These are phyloP conservation scores for Penicillium cinerascens DNA, from an alignment of 495 filamentous ascomycete genomes.

Conservation along the genomic window DNA sequence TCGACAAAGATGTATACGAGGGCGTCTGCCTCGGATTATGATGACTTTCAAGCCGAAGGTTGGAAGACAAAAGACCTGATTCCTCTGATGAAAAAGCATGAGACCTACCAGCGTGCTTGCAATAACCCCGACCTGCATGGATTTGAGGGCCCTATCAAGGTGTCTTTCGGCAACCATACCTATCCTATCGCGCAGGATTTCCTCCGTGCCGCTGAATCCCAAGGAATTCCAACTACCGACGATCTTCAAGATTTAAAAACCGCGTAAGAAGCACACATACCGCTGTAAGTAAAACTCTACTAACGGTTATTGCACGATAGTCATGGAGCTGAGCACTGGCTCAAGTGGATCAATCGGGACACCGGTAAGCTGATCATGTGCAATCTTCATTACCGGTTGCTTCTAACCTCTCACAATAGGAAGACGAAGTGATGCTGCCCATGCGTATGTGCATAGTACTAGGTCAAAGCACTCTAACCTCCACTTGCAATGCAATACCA, in stretches of 20 bases:
- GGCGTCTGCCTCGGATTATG: constrained; percentile 77
- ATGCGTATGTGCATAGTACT: constrained; percentile 69
- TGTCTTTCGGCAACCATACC: constrained; percentile 75
- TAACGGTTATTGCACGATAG: constrained; percentile 5
- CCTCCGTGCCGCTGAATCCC: constrained; percentile 70
- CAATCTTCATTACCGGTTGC: neutral
- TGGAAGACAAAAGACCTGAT: constrained; percentile 78
- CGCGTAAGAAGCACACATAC: constrained; percentile 35
- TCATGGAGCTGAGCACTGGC: constrained; percentile 39
- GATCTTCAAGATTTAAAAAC: constrained; percentile 67
- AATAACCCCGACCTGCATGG: constrained; percentile 76
- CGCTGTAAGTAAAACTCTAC: neutral
- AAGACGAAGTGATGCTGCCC: constrained; percentile 64
- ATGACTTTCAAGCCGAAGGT: constrained; percentile 78
- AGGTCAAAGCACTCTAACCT: constrained; percentile 64
- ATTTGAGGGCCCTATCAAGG: constrained; percentile 79
- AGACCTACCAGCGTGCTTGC: constrained; percentile 75
- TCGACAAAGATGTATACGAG: constrained; percentile 71
- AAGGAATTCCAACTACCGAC: constrained; percentile 69
- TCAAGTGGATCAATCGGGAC: constrained; percentile 71
- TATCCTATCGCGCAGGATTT: constrained; percentile 77
- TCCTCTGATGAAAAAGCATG: constrained; percentile 79
- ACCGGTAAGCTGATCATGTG: constrained; percentile 33
- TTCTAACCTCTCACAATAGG: constrained; percentile 18
- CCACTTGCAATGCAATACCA: constrained; percentile 74